Percentiles rank a stretch among this genome's conserved stretches.
Conservation (phyloP, 257 asterid species). For the Linaria vulgaris region DNA sequence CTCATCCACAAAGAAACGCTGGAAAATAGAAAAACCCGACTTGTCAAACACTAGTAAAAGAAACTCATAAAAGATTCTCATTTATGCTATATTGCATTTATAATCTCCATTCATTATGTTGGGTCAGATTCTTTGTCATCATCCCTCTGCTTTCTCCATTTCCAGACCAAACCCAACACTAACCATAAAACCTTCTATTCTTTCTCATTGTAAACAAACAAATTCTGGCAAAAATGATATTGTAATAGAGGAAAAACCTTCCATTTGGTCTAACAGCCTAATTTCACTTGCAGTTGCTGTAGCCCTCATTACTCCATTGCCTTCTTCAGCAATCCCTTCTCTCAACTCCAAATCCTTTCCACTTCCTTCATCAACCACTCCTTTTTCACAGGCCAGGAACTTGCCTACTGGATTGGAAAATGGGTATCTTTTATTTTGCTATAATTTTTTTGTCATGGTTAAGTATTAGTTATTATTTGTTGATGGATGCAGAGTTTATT, state of each 20-base stretch:
- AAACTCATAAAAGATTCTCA: no score
- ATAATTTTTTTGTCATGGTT: neutral
- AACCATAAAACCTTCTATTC: conserved; percentile 12
- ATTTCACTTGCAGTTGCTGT: conserved; percentile 63
- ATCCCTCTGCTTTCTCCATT: conserved; percentile 24
- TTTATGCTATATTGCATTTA: no score
- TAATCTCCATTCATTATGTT: no score
- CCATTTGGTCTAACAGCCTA: conserved; percentile 38
- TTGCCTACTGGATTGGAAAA: conserved; percentile 73
- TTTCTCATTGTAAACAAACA: neutral
- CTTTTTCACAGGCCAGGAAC: conserved; percentile 80
- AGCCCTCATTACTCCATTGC: conserved; percentile 57
- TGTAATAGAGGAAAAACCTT: conserved; percentile 5
- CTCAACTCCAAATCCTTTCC: conserved; percentile 43
- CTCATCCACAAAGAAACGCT: no score
- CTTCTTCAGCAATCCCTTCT: conserved; percentile 71
- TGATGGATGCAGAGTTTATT: neutral
- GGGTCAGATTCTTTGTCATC: conserved; percentile 29
- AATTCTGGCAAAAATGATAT: neutral
- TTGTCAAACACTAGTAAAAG: no score
- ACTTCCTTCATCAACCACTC: conserved; percentile 50
- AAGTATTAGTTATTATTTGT: neutral
- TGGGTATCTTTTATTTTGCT: conserved; percentile 42
- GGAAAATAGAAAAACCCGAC: no score
- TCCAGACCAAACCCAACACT: conserved; percentile 26